Evolutionary conservation across 2,329 filamentous ascomycete species (phyloP).

Genomic region (Biscogniauxia marginata): DNA sequence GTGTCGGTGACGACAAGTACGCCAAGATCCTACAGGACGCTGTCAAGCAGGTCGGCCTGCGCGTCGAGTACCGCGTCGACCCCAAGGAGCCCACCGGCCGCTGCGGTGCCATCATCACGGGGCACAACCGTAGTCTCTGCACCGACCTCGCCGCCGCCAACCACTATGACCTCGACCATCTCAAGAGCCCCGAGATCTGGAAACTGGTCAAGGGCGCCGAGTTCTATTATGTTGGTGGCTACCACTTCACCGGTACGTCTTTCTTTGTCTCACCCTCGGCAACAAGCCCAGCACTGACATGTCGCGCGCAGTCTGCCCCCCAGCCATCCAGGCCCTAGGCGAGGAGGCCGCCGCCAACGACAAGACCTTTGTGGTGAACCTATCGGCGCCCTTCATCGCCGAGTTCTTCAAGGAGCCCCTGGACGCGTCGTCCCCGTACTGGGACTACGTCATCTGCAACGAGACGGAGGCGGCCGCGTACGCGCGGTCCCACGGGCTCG

Average conservation of each 20-base stretch:
- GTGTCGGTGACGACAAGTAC: constrained; percentile 94
- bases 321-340: constrained; percentile 84
- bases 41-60: constrained; percentile 82
- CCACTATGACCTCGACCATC: constrained; percentile 91
- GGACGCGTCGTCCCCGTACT: constrained; percentile 83
- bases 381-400: constrained; percentile 92
- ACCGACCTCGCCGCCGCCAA: constrained; percentile 96
- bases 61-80: constrained; percentile 93
- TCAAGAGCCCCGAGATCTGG: constrained; percentile 92
- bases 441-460: constrained; percentile 95
- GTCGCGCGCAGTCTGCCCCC: constrained; percentile 67
- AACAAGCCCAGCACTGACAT: constrained; percentile 8
- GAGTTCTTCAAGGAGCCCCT: constrained; percentile 98
- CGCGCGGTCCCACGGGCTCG: constrained; percentile 62
- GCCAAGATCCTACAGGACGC: constrained; percentile 83
- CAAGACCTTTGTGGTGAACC: constrained; percentile 88
- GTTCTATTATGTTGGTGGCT: constrained; percentile 91
- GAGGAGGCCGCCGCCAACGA: constrained; percentile 86
- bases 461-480: constrained; percentile 92
- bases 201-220: constrained; percentile 83
- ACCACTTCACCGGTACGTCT: constrained; percentile 75
- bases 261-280: neutral
- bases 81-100: constrained; percentile 81
- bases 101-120: constrained; percentile 95
- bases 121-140: constrained; percentile 90